These are phyloP conservation scores for Citrus sp. DNA, from an alignment of 345 rosid genomes.

Conservation along the genomic window DNA sequence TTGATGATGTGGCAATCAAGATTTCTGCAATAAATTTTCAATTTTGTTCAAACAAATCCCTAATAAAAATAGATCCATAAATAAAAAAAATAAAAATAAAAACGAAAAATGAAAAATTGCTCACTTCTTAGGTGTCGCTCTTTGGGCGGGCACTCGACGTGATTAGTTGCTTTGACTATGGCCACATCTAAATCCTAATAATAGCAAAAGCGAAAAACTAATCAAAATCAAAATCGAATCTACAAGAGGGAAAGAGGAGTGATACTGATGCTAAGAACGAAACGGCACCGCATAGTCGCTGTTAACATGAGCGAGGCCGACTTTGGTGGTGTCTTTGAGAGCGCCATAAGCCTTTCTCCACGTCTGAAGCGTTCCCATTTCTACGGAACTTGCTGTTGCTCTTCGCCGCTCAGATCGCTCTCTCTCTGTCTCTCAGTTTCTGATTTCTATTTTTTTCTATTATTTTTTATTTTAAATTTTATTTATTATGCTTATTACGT, in stretches of 20 bases:
- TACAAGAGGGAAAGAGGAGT: background rate
- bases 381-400: conserved; percentile 34
- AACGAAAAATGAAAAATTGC: conserved; percentile 8
- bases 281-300: conserved; percentile 82
- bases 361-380: conserved; percentile 92
- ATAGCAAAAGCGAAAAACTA: conserved; percentile 5
- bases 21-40: conserved; percentile 46
- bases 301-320: conserved; percentile 99
- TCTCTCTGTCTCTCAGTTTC: conserved; percentile 11
- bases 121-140: conserved; percentile 90
- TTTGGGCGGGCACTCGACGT: conserved; percentile 97
- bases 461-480: background rate
- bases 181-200: conserved; percentile 96
- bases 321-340: conserved; percentile 95
- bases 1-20: conserved; percentile 61
- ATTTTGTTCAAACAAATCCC: background rate
- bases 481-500: conserved; percentile 15
- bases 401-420: conserved; percentile 6
- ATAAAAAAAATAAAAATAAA: background rate
- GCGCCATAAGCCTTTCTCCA: conserved; percentile 98
- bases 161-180: conserved; percentile 93
- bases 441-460: background rate
- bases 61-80: conserved; percentile 22
- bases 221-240: conserved; percentile 20
- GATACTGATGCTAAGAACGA: background rate